phyloP scores from a whole-genome alignment of 768 basidiomycete genomes.

The Lentinula boryana region DNA sequence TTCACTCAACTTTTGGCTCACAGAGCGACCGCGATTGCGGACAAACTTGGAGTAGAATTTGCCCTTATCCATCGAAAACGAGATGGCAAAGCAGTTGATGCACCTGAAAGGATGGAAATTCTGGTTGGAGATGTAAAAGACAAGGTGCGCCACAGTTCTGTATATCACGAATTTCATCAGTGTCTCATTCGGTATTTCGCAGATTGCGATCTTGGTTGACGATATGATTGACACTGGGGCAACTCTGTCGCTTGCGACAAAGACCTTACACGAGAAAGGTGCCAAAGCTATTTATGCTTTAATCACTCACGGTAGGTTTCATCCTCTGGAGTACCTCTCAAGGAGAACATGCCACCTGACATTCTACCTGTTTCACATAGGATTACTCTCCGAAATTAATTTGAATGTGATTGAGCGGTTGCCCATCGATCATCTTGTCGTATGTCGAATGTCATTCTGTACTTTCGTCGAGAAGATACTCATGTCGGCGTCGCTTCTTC shows the following conservation, averaged over 20 bases:
- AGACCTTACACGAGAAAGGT: constrained; percentile 85
- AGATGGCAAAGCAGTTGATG: constrained; percentile 55
- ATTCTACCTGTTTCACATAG: constrained; percentile 27
- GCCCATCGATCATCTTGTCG: constrained; percentile 83
- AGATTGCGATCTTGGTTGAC: constrained; percentile 94
- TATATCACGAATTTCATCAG: neutral
- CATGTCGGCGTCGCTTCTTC: neutral
- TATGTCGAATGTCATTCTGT: constrained; percentile 28
- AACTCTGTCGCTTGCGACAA: constrained; percentile 81
- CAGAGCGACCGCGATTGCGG: constrained; percentile 91
- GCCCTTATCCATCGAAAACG: constrained; percentile 93
- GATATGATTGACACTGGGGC: constrained; percentile 98
- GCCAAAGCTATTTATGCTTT: constrained; percentile 83
- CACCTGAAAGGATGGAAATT: constrained; percentile 83
- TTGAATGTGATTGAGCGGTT: constrained; percentile 62
- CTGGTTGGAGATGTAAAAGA: constrained; percentile 91
- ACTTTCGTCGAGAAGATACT: neutral
- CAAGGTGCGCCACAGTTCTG: constrained; percentile 46
- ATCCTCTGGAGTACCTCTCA: constrained; percentile 5
- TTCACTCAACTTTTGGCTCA: neutral
- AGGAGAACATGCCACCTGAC: neutral
- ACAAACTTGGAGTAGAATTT: constrained; percentile 92
- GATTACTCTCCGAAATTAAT: constrained; percentile 73
- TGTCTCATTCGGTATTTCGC: neutral
- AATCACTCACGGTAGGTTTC: constrained; percentile 78